Evolutionary conservation across 176 grass and related monocot genomes (phyloP).

Genomic region (Eleusine indica): DNA sequence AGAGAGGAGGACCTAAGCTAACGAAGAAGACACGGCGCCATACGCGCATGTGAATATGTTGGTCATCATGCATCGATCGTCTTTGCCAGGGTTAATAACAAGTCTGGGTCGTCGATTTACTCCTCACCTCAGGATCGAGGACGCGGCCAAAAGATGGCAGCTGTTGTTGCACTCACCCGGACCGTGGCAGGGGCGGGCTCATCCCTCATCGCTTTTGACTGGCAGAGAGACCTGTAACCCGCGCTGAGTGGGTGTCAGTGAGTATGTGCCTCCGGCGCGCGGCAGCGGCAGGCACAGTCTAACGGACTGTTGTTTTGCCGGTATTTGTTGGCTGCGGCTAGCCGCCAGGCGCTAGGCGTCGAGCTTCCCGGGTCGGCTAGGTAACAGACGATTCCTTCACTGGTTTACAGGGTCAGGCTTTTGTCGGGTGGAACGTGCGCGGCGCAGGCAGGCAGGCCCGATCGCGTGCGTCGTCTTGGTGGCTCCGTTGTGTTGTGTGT

Average conservation of each 20-base stretch:
- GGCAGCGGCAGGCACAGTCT: neutral
- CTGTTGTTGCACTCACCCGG: neutral
- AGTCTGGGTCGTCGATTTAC: neutral
- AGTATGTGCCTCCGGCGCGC: neutral
- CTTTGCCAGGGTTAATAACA: neutral
- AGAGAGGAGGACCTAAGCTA: neutral
- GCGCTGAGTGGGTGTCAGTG: neutral
- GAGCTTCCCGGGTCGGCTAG: neutral
- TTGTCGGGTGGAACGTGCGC: neutral
- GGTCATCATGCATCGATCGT: neutral
- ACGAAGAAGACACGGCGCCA: neutral
- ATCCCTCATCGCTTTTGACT: neutral
- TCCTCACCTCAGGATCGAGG: neutral
- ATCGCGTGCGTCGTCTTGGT: neutral
- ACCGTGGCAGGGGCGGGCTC: neutral
- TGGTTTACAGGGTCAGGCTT: neutral
- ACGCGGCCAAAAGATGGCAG: neutral
- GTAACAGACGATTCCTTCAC: constrained; percentile 30
- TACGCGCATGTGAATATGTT: neutral
- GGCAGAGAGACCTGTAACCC: neutral
- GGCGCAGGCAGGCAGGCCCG: neutral
- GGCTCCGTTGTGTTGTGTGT: too few relatives aligned
- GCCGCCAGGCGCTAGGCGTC: neutral
- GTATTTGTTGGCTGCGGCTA: neutral
- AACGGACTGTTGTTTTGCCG: neutral